These are phyloP conservation scores for Plasmodium chabaudi DNA, from an alignment of 169 alveolate genomes.

Conservation along the genomic window DNA sequence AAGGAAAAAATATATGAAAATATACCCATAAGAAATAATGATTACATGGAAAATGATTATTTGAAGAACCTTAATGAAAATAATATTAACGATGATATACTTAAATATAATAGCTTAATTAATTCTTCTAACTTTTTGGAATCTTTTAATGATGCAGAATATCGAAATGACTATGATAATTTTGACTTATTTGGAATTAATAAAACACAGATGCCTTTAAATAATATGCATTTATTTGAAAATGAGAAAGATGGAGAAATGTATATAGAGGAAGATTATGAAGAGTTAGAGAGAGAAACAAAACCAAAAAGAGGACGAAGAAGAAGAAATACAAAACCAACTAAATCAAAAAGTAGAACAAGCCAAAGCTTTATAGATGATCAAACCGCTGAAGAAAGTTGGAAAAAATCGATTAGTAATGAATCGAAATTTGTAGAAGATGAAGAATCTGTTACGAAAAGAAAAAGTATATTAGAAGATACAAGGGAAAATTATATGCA, in stretches of 20 bases:
- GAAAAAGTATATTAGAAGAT: conserved; percentile 5
- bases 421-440: background rate
- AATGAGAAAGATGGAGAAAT: background rate
- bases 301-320: background rate
- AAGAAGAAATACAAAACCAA: background rate
- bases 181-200: conserved; percentile 33
- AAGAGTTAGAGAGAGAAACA: background rate
- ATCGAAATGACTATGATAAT: conserved; percentile 7
- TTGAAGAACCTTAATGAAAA: background rate
- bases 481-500: background rate
- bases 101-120: background rate
- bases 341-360: background rate
- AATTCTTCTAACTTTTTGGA: conserved; percentile 11
- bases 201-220: background rate
- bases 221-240: background rate
- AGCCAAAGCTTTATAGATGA: background rate
- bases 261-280: background rate
- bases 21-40: background rate
- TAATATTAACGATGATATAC: background rate
- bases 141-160: conserved; percentile 5
- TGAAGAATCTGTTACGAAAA: background rate
- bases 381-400: background rate
- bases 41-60: background rate
- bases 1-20: background rate
- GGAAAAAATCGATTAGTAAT: background rate